Percentiles rank a stretch among this genome's conserved stretches.
Evolutionary conservation across 495 filamentous ascomycete species (phyloP).

Genomic region (Podospora bellae-mahoneyi): DNA sequence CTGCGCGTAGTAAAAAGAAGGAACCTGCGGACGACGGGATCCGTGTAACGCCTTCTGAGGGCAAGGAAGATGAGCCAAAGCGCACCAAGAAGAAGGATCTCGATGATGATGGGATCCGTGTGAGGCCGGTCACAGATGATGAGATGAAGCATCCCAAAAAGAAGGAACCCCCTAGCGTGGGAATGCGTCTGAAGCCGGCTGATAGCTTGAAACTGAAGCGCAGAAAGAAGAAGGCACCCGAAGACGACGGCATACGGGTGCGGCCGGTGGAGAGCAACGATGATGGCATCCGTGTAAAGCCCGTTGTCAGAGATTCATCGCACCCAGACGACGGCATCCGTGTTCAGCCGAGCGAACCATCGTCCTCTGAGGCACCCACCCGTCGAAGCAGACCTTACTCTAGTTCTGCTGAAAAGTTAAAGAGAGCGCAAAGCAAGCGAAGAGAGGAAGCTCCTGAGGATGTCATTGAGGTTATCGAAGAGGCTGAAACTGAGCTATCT

Average conservation of each 20-base stretch:
- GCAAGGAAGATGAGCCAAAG: background rate
- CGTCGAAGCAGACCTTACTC: conserved; percentile 27
- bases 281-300: conserved; percentile 36
- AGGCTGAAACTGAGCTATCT: conserved; percentile 28
- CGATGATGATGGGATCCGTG: background rate
- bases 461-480: conserved; percentile 44
- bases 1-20: background rate
- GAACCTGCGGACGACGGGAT: background rate
- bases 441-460: conserved; percentile 44
- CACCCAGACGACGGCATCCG: conserved; percentile 22
- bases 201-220: conserved; percentile 3
- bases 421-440: conserved; percentile 23
- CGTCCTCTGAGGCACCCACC: conserved; percentile 24
- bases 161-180: background rate
- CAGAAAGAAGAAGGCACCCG: background rate
- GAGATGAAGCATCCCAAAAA: background rate
- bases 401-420: conserved; percentile 24
- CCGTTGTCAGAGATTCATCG: conserved; percentile 25
- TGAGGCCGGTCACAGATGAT: background rate
- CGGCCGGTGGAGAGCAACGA: conserved; percentile 18
- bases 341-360: conserved; percentile 28
- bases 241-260: conserved; percentile 33
- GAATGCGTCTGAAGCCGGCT: conserved; percentile 5
- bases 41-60: background rate
- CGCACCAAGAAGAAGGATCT: background rate